These are phyloP conservation scores for Baeospora myosura DNA, from an alignment of 1,284 basidiomycete genomes.

Conservation along the genomic window DNA sequence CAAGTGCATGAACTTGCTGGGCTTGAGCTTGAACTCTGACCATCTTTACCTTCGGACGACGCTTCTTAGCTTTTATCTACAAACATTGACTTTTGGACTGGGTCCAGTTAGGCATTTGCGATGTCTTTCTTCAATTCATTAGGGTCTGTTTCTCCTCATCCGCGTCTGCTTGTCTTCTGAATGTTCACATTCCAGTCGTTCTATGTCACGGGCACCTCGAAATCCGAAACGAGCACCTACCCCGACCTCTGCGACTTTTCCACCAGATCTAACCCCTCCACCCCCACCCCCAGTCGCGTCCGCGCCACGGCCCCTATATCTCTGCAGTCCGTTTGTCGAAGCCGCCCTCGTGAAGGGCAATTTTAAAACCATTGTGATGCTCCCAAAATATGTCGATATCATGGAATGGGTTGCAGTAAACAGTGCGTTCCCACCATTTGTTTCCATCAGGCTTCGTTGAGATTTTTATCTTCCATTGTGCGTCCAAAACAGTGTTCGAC, in stretches of 20 bases:
- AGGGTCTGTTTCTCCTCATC: slow-evolving; percentile 46
- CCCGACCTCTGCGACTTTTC: slow-evolving; percentile 57
- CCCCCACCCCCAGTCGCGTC: slow-evolving; percentile 32
- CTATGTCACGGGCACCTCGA: slow-evolving; percentile 62
- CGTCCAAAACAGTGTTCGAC: slow-evolving; percentile 88
- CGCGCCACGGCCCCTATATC: slow-evolving; percentile 67
- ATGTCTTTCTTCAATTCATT: slow-evolving; percentile 80
- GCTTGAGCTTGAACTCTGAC: too few species aligned
- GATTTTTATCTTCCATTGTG: background rate
- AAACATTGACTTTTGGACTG: too few species aligned
- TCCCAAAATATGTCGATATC: slow-evolving; percentile 94
- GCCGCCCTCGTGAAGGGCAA: slow-evolving; percentile 93
- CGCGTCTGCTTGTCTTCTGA: background rate
- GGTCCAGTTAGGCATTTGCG: slow-evolving; percentile 4
- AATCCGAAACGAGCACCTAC: slow-evolving; percentile 61
- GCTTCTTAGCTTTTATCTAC: too few species aligned
- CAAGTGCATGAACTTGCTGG: too few species aligned
- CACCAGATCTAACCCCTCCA: slow-evolving; percentile 39
- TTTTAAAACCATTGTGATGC: slow-evolving; percentile 97
- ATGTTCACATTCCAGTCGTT: slow-evolving; percentile 38
- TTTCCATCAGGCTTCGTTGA: background rate
- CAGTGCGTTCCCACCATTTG: slow-evolving; percentile 45
- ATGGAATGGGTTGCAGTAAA: slow-evolving; percentile 99
- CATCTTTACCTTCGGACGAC: too few species aligned
- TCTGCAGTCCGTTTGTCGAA: slow-evolving; percentile 95